Evolutionary conservation across 805 yeast species (phyloP), one percentile per base, ranked within the genome.

Genomic region (Peterozyma xylosa): DNA sequence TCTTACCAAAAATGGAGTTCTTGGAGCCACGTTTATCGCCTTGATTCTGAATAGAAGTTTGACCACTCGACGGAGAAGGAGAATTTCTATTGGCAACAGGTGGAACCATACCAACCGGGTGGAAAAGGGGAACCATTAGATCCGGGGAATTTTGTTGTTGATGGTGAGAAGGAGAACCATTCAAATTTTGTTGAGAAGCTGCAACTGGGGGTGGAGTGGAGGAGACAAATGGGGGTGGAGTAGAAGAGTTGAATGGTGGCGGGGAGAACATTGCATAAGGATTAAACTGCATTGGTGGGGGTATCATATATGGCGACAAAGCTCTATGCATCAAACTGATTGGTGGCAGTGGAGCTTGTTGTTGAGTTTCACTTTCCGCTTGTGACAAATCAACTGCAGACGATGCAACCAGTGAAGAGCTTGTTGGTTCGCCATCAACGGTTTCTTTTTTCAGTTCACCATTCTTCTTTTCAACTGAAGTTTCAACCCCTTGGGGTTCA

Each of bases 221-320:
- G 30, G 45, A 39, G 35, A 44, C 45, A 27, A 44, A 38, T 21
- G 35, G 42, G 32, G 53, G 53, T 21, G 57, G 54, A 11, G 54
- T 52, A 10, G 52, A 42, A 10, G 45, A 50, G 5, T 35, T 48
- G 54, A 17, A 52, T 45, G 11, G 38, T 46, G 42, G 43, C 15
- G 57, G 56, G 11, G 30, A 64, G 48, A 41, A 41, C 53, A 63
- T 53, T 10, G 67, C 64, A 52, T 74, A 76, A 1, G 80, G 78
- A 47, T 58, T 63, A 50, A 74, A 77, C 27, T 21, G 27, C 27
- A 21, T 21, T 5, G 27, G 27, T 0, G 76, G 71, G 17, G 73
- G 76, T 55, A 73, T 68, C 66, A 74, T 64, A 50, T 68, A 75
- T 1, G 72, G 68, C 9, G 65, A 55, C 41, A 56, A 44, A 2